Evolutionary conservation across 176 grass and related monocot species (phyloP).

Genomic region (Saccharum officinarum): DNA sequence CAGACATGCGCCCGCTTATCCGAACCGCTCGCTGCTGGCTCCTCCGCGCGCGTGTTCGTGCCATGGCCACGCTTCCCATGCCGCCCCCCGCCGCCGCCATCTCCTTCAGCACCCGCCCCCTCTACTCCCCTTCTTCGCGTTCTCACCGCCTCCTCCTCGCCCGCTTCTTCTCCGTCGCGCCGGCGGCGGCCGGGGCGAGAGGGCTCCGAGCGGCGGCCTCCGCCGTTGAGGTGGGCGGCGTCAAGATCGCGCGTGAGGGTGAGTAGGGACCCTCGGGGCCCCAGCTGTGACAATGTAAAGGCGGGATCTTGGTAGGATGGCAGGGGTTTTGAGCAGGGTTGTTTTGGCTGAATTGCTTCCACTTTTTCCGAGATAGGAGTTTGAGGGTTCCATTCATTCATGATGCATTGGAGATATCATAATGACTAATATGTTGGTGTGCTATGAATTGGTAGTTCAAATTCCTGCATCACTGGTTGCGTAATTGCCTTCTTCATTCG

Average conservation of each 20-base stretch:
- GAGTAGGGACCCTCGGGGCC: not conserved
- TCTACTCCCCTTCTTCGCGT: not conserved
- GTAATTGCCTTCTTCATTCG: not conserved
- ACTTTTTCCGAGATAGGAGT: not conserved
- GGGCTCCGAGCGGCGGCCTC: constrained; percentile 41
- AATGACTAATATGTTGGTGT: not conserved
- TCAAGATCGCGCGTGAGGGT: constrained; percentile 87
- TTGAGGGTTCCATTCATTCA: not conserved
- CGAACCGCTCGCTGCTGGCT: constrained; percentile 31
- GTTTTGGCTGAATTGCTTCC: not conserved
- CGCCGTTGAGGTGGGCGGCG: constrained; percentile 69
- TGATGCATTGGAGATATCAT: not conserved
- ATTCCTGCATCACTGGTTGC: not conserved
- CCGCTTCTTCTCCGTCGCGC: not conserved
- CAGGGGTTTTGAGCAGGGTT: not conserved
- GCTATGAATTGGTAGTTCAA: not conserved
- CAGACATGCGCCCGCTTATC: constrained; percentile 61
- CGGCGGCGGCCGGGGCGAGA: constrained; percentile 12
- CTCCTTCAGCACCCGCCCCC: not conserved
- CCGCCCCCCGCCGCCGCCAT: not conserved
- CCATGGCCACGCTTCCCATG: constrained; percentile 47
- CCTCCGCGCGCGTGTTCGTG: constrained; percentile 49
- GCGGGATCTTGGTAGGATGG: constrained; percentile 37
- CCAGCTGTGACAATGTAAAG: not conserved
- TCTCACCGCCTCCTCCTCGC: constrained; percentile 6